These are phyloP conservation scores for Pichia norvegensis DNA, from an alignment of 1,139 yeast genomes.

Conservation along the genomic window DNA sequence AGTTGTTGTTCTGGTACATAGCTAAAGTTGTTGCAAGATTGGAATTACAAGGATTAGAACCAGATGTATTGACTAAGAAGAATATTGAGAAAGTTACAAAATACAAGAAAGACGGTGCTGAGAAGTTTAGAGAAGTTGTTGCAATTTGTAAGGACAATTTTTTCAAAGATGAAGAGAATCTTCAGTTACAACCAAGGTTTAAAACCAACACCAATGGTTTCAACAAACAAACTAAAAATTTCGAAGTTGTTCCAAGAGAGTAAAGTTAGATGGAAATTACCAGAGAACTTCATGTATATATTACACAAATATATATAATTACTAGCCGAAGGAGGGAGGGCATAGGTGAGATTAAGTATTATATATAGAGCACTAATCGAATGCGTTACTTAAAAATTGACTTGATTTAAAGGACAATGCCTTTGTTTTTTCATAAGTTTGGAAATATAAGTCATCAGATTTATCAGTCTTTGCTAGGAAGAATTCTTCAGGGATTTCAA, in stretches of 20 bases:
- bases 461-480: conserved; percentile 8
- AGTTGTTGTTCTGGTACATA: conserved; percentile 66
- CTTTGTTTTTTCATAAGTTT: conserved; percentile 53
- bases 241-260: conserved; percentile 27
- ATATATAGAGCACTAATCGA: conserved; percentile 13
- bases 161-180: conserved; percentile 30
- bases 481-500: conserved; percentile 5
- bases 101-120: conserved; percentile 41
- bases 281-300: neutral
- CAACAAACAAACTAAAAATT: conserved; percentile 24
- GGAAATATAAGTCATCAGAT: conserved; percentile 33
- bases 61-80: conserved; percentile 52
- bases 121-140: conserved; percentile 53
- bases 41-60: conserved; percentile 54
- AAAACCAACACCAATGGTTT: conserved; percentile 24
- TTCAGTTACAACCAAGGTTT: conserved; percentile 25
- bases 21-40: conserved; percentile 79
- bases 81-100: conserved; percentile 48
- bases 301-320: neutral
- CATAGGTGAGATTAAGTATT: neutral
- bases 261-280: conserved; percentile 1
- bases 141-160: conserved; percentile 55
- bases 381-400: conserved; percentile 40
- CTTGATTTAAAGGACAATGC: conserved; percentile 49
- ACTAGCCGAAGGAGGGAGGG: too few relatives aligned